Evolutionary conservation across 495 filamentous ascomycete species (phyloP).

Genomic region (Aspergillus heteromorphus): DNA sequence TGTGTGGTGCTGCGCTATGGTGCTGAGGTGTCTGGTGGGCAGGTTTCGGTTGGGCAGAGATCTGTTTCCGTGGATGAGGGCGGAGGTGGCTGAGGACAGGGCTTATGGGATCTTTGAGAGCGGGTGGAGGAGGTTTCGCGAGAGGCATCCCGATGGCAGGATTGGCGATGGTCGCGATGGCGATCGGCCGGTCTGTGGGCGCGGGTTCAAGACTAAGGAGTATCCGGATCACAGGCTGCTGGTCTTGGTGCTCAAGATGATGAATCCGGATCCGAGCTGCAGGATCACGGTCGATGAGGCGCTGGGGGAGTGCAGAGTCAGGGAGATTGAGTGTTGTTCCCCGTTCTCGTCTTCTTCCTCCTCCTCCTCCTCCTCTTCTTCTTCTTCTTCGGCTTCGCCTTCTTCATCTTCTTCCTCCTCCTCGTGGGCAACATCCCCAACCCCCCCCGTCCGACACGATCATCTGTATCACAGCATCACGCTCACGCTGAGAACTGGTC

Average conservation of each 20-base stretch:
- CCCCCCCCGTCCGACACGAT: too few relatives aligned
- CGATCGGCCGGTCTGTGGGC: constrained; percentile 50
- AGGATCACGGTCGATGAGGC: constrained; percentile 60
- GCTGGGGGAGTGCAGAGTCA: constrained; percentile 56
- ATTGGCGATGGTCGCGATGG: constrained; percentile 46
- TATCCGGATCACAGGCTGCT: constrained; percentile 49
- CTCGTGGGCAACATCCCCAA: too few relatives aligned
- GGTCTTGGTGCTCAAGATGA: constrained; percentile 66
- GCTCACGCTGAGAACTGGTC: too few relatives aligned
- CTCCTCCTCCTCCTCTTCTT: not conserved
- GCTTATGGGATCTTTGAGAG: too few relatives aligned
- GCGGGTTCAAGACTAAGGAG: constrained; percentile 29
- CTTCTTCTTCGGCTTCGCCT: not conserved
- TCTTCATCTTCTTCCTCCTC: not conserved
- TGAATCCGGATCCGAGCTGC: constrained; percentile 63
- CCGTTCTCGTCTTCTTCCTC: constrained; percentile 1
- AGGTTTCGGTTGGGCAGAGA: constrained; percentile 50
- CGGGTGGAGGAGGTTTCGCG: constrained; percentile 54
- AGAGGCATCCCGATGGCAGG: constrained; percentile 42
- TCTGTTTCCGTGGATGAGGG: too few relatives aligned
- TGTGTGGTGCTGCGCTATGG: constrained; percentile 75
- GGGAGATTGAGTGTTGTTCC: constrained; percentile 66
- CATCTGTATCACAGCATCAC: too few relatives aligned
- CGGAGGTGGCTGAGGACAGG: too few relatives aligned
- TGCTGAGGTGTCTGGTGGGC: too few relatives aligned